These are phyloP conservation scores for Xerocomus potaroensis DNA, from an alignment of 768 basidiomycete genomes.

Conservation along the genomic window DNA sequence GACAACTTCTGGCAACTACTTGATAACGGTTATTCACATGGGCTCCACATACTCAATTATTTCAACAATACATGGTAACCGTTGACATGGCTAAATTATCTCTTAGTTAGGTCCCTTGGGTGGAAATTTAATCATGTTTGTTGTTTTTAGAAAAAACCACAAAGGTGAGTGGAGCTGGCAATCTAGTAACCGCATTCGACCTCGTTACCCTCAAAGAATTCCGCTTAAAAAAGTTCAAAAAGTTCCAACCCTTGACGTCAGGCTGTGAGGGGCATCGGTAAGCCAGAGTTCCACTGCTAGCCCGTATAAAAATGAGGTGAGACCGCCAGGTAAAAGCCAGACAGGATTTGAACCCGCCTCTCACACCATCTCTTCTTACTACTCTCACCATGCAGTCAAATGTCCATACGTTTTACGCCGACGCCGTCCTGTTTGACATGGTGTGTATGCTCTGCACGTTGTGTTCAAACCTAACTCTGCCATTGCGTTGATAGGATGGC, in stretches of 20 bases:
- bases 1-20: not conserved
- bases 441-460: slow-evolving; percentile 31
- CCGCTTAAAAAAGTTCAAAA: not conserved
- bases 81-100: not conserved
- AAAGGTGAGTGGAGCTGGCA: slow-evolving; percentile 7
- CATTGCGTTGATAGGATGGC: slow-evolving; percentile 46
- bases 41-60: slow-evolving; percentile 4
- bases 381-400: slow-evolving; percentile 21
- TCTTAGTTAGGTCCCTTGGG: not conserved
- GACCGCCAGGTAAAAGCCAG: slow-evolving; percentile 4
- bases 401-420: slow-evolving; percentile 41
- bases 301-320: slow-evolving; percentile 22
- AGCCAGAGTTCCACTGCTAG: not conserved
- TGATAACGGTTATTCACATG: not conserved
- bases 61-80: not conserved
- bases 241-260: slow-evolving; percentile 30
- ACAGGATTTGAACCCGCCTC: slow-evolving; percentile 9
- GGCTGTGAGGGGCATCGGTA: slow-evolving; percentile 3
- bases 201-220: slow-evolving; percentile 6
- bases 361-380: not conserved
- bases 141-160: slow-evolving; percentile 1
- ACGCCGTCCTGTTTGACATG: slow-evolving; percentile 69
- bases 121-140: not conserved
- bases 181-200: slow-evolving; percentile 3
- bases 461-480: slow-evolving; percentile 23